Base-by-base conservation (phyloP, 2,329 filamentous ascomycete genomes). In the Davidsoniella virescens region DNA sequence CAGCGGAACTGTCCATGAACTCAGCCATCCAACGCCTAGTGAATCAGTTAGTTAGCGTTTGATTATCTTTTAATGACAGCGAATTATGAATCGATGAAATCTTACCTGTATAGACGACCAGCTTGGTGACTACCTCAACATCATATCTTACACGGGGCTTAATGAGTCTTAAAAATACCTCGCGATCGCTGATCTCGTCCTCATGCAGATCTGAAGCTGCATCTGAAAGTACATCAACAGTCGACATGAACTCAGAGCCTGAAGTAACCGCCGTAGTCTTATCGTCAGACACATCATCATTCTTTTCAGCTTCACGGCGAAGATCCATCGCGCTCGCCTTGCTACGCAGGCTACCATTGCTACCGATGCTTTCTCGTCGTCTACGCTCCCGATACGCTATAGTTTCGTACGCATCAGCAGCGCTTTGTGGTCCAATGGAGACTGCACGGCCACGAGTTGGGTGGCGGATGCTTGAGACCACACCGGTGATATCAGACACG, bases 101-200 rank as follows among this genome's bases (percentile, higher is more conserved):
- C 79, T 64, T 67, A 87, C 90, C 92, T 53, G 83, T 76, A 67
- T 98, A 98, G 20, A 98, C 87, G 58, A 98, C 84, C 54, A 98
- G 66, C 67, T 95, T 96, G 4, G 92, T 96, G 37, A 98, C 84
- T 38, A 98, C 90, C 65, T 98, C 92, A n/a, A 96, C 90, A 65
- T 98, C 92, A 61, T 96, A 98, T 58, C 88, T 74, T 53, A 95
- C 88, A 57, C 92, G 78, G 45, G 92, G 87, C 65, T 83, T 86
- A 55, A 87, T 81, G 50, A 96, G 71, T 61, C 75, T 78, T 42
- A 80, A 82, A 64, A 96, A 95, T 63, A 96, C 81, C 61, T 93
- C 84, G 57, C 72, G 75, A 62, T 87, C 82, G 44, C 79, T 79
- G 23, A 75, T 58, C 57, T 75, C 72, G 42, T 74, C 68, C 45